Evolutionary conservation across 805 yeast species (phyloP), one percentile per base, ranked within the genome.

Genomic region (Ogataea populi-albae): DNA sequence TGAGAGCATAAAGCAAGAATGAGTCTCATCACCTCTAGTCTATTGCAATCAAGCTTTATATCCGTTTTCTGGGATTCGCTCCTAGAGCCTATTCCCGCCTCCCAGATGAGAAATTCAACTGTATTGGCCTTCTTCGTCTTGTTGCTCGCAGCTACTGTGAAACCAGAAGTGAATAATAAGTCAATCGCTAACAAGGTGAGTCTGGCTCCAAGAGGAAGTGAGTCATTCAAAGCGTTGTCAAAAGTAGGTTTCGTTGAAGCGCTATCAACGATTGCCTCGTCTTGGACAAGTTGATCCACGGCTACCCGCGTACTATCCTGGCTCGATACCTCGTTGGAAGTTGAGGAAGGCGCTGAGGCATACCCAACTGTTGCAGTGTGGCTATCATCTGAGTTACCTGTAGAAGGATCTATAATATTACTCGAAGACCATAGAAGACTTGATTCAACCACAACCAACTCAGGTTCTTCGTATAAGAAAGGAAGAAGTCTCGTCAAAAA

Each of bases 401-500:
- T 35, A 16, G 32, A 31, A 20, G 45, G 38, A 12, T 45, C 47
- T 15, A 40, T 19, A 17, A 50, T 29, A 24, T 36, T 37, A 37
- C 38, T 42, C 4, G 45, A 35, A 33, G 68, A 59, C 84, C 82
- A 70, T 54, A 78, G 68, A 7, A 72, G 47, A 6, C 50, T 50
- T 25, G 48, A 46, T 33, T 56, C 62, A 49, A 58, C 59, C 9
- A 60, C 59, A 35, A 49, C 64, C 46, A 48, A 62, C 17, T 52
- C 61, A 30, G 45, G 65, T 8, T 63, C 53, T 58, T 88, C 95
- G 50, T 73, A 84, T 5, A 81, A 52, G 30, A 76, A 71, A 0
- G 96, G 96, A 15, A 84, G 43, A 3, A 84, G 35, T 41, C 77
- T 73, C 3, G 86, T 75, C 26, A 89, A 57, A 4, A 83, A 56